These are phyloP conservation scores for Penicillium sclerotigenum DNA, from an alignment of 2,329 filamentous ascomycete genomes.

Conservation along the genomic window DNA sequence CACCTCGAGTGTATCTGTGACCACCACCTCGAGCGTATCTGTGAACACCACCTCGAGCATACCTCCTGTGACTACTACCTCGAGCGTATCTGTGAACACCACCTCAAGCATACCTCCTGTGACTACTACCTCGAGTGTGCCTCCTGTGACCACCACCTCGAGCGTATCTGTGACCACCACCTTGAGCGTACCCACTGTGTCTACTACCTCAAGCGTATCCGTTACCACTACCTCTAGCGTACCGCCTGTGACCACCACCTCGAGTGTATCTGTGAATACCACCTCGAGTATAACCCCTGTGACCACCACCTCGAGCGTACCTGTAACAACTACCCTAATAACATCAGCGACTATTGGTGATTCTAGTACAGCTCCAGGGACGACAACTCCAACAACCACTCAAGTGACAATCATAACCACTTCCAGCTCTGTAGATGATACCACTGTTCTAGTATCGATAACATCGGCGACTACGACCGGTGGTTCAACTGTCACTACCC, in stretches of 20 bases:
- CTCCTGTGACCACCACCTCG: neutral
- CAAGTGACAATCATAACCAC: neutral
- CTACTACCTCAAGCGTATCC: neutral
- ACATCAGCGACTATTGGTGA: neutral
- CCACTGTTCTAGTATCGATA: neutral
- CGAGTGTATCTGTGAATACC: neutral
- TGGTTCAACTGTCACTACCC: slow-evolving; percentile 4
- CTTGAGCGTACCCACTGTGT: neutral
- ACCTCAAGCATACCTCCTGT: too few species aligned
- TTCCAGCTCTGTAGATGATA: neutral
- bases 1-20: neutral
- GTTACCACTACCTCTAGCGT: neutral
- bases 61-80: neutral
- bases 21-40: neutral
- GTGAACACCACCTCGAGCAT: too few species aligned
- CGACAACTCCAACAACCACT: neutral
- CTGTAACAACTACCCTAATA: neutral
- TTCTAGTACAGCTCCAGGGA: neutral
- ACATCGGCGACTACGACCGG: neutral
- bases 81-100: neutral
- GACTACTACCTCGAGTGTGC: neutral
- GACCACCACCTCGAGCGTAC: neutral
- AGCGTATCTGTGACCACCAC: neutral
- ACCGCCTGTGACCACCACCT: neutral
- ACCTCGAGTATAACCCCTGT: neutral